Percentiles rank a stretch among this genome's conserved stretches.
These are phyloP conservation scores for Phylloboletellus chloephorus DNA, from an alignment of 1,284 basidiomycete genomes.

Conservation along the genomic window DNA sequence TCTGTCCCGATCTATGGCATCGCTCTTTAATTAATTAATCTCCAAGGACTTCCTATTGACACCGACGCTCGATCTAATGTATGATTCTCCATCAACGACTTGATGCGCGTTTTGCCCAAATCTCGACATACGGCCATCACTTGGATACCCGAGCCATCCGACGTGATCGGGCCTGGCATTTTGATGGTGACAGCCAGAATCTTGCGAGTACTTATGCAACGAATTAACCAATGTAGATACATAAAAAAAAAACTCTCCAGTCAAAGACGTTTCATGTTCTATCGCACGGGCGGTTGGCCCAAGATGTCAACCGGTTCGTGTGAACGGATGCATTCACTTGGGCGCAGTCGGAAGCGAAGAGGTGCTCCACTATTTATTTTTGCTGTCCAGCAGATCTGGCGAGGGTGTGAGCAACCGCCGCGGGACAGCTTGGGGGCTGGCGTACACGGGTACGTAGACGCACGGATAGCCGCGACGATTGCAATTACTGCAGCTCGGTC, in stretches of 20 bases:
- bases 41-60: neutral
- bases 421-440: conserved; percentile 11
- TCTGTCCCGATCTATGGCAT: no score
- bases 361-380: conserved; percentile 26
- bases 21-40: conserved; percentile 5
- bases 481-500: conserved; percentile 52
- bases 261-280: conserved; percentile 9
- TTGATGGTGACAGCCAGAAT: conserved; percentile 4
- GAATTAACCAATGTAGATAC: conserved; percentile 30
- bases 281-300: conserved; percentile 9
- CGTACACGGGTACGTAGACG: conserved; percentile 51
- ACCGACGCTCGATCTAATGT: no score
- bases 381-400: conserved; percentile 30
- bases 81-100: no score
- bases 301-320: conserved; percentile 16
- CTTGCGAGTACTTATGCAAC: conserved; percentile 13
- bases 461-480: conserved; percentile 45
- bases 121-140: conserved; percentile 20
- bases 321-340: conserved; percentile 20
- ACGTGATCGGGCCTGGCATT: no score
- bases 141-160: conserved; percentile 21
- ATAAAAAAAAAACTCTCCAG: no score
- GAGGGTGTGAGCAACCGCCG: conserved; percentile 12
- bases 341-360: conserved; percentile 22
- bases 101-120: no score